phyloP scores from a whole-genome alignment of 2,329 filamentous ascomycete species.

The Pyrenophora graminea region DNA sequence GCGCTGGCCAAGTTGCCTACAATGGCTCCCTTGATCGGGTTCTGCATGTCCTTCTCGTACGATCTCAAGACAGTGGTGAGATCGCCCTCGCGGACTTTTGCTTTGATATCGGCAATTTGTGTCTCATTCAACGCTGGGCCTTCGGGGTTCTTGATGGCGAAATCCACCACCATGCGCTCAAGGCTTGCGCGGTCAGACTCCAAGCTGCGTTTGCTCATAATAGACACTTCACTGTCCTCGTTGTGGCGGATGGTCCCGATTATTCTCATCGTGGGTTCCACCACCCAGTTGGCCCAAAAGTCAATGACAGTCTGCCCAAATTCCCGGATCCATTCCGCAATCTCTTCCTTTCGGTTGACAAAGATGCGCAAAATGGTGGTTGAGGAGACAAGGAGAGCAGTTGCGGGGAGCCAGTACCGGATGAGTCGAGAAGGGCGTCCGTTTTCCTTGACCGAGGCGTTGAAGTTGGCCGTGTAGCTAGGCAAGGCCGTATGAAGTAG shows the following conservation, averaged over 20 bases:
- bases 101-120: conserved; percentile 74
- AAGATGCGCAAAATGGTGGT: conserved; percentile 83
- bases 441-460: conserved; percentile 62
- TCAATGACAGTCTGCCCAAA: conserved; percentile 78
- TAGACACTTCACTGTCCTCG: conserved; percentile 87
- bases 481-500: conserved; percentile 73
- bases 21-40: conserved; percentile 79
- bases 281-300: conserved; percentile 96
- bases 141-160: conserved; percentile 80
- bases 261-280: conserved; percentile 81
- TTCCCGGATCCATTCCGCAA: conserved; percentile 78
- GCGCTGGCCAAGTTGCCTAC: conserved; percentile 86
- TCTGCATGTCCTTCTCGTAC: conserved; percentile 86
- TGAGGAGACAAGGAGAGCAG: conserved; percentile 71
- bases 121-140: conserved; percentile 65
- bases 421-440: conserved; percentile 76
- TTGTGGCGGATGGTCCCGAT: conserved; percentile 93
- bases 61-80: conserved; percentile 88
- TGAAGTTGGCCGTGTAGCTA: conserved; percentile 64
- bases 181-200: conserved; percentile 88
- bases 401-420: conserved; percentile 85
- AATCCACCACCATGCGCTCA: conserved; percentile 98
- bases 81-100: conserved; percentile 86
- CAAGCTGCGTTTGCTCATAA: conserved; percentile 93
- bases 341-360: conserved; percentile 73